A percentile compares a stretch with the other conserved stretches of the same genome.
Conservation (phyloP, 352 stramenopile genomes). For the Phytophthora idaei region DNA sequence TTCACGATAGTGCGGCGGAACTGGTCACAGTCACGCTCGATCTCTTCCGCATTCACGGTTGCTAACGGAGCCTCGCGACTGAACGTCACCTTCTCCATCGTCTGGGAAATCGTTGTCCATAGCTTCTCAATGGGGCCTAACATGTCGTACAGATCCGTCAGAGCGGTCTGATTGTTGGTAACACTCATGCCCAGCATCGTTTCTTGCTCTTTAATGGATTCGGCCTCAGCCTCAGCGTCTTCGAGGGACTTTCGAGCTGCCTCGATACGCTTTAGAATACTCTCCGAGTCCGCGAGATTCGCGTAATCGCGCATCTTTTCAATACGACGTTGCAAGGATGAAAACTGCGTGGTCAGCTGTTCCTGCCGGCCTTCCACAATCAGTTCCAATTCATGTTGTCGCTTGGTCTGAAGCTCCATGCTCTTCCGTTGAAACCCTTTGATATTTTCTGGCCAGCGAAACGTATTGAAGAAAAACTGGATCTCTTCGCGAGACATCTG, state of each 20-base stretch:
- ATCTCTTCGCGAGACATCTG: conserved; percentile 89
- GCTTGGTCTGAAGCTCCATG: conserved; percentile 90
- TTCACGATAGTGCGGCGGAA: conserved; percentile 89
- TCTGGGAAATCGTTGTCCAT: conserved; percentile 84
- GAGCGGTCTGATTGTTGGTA: conserved; percentile 78
- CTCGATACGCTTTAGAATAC: conserved; percentile 84
- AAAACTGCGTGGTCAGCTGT: conserved; percentile 82
- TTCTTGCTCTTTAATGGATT: conserved; percentile 90
- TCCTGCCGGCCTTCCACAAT: conserved; percentile 91
- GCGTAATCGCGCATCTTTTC: conserved; percentile 92
- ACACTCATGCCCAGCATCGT: conserved; percentile 83
- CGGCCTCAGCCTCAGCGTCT: conserved; percentile 80
- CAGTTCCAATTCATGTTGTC: conserved; percentile 90
- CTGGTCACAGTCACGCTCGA: conserved; percentile 87
- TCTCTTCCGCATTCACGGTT: conserved; percentile 85
- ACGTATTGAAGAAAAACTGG: conserved; percentile 90
- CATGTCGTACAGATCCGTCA: conserved; percentile 82
- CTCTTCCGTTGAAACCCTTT: conserved; percentile 92
- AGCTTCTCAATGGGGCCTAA: conserved; percentile 88
- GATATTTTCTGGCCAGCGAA: conserved; percentile 91
- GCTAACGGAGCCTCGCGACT: conserved; percentile 66
- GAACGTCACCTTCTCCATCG: conserved; percentile 79
- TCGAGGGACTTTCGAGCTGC: conserved; percentile 79
- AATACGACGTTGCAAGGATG: conserved; percentile 81
- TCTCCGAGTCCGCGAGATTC: conserved; percentile 79